A percentile compares a stretch with the other conserved stretches of the same genome.
These are phyloP conservation scores for Allium fistulosum DNA, from an alignment of 106 monocot genomes.

Conservation along the genomic window DNA sequence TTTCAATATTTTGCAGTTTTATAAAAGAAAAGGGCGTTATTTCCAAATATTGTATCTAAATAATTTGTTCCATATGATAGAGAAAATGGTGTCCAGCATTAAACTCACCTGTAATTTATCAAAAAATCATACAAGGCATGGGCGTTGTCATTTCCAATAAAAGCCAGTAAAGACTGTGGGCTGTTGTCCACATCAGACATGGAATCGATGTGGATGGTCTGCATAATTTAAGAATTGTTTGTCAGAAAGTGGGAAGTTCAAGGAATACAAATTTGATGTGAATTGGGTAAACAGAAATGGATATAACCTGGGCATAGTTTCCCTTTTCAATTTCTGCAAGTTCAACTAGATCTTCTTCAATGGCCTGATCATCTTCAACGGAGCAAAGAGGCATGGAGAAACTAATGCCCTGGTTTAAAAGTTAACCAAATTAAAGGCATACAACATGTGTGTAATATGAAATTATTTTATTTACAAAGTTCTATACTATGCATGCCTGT, in stretches of 20 bases:
- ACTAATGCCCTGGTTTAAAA: constrained; percentile 37
- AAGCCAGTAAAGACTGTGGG: constrained; percentile 67
- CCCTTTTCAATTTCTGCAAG: constrained; percentile 72
- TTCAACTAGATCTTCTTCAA: constrained; percentile 77
- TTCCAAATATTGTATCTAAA: not conserved
- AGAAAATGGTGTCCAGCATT: no score
- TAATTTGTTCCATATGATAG: not conserved
- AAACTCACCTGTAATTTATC: constrained; percentile 72
- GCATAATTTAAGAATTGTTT: constrained; percentile 10
- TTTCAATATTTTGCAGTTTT: no score
- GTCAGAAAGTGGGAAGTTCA: not conserved
- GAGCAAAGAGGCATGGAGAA: constrained; percentile 91
- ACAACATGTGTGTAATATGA: not conserved
- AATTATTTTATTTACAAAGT: not conserved
- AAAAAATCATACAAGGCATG: constrained; percentile 85
- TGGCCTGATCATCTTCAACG: constrained; percentile 62
- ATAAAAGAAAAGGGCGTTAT: no score
- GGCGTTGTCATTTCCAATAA: constrained; percentile 60
- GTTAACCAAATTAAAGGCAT: not conserved
- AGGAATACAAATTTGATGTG: not conserved
- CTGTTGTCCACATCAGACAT: constrained; percentile 60
- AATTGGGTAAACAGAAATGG: no score
- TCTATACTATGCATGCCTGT: not conserved
- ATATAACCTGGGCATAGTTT: constrained; percentile 69
- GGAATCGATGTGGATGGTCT: constrained; percentile 61